Conservation (phyloP, 2,329 filamentous ascomycete species). For the Aspergillus proliferans region DNA sequence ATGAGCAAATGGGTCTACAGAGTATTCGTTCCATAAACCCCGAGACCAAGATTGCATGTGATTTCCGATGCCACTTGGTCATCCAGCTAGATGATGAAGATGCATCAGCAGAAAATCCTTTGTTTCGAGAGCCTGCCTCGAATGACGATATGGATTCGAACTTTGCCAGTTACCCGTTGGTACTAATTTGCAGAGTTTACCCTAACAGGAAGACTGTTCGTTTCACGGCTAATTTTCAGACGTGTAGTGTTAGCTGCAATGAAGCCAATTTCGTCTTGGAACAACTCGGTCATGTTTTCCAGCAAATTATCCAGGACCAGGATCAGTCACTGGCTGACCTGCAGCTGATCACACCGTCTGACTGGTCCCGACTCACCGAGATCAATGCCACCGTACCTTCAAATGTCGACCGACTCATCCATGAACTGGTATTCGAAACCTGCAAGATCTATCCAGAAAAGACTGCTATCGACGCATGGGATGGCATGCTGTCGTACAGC, state of each 20-base stretch:
- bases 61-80: constrained; percentile 44
- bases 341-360: constrained; percentile 27
- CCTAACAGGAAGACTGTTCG: neutral
- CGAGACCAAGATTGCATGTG: constrained; percentile 39
- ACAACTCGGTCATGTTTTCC: constrained; percentile 25
- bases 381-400: constrained; percentile 27
- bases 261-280: constrained; percentile 42
- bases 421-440: too few relatives aligned
- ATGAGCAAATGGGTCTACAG: constrained; percentile 58
- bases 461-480: too few relatives aligned
- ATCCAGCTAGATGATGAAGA: constrained; percentile 38
- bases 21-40: constrained; percentile 50
- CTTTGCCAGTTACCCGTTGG: neutral
- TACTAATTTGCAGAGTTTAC: neutral
- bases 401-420: constrained; percentile 21
- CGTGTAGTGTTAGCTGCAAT: neutral
- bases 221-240: constrained; percentile 8
- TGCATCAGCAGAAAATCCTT: constrained; percentile 49
- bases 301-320: constrained; percentile 14
- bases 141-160: neutral
- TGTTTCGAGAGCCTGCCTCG: neutral
- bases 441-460: too few relatives aligned
- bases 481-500: too few relatives aligned
- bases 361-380: constrained; percentile 24
- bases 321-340: constrained; percentile 15